Base-by-base conservation (phyloP, 352 stramenopile genomes). In the Pythium angustatum region DNA sequence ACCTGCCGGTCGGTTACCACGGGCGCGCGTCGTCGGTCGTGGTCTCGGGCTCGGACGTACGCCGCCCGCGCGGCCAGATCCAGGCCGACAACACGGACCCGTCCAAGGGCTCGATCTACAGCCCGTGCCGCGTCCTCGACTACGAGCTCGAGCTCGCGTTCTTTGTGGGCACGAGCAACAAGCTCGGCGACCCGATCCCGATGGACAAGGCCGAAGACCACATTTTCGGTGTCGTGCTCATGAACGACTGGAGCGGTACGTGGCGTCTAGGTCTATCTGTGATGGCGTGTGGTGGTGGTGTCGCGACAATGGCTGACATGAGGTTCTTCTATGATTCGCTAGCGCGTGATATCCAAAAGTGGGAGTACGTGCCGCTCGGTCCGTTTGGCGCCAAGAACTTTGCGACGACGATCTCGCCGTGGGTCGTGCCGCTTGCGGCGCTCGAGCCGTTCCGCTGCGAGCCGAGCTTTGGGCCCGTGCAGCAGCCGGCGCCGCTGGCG, bases 361-460 rank as follows among this genome's bases (percentile, higher is more conserved):
- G 93, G 92, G 96, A 99, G 78, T 99, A 99, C 74, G 93, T 99
- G 38, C 97, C 97, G 26, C 81, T 99, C 10, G 96, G 96, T 27
- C 96, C 96, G 7, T 99, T 99, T 71, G 95, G 89, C 43, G 84
- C 92, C 64, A 99, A 99, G 78, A 99, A 99, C 73, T 98, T 98
- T 75, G 92, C 85, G 3, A 98, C 96, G 7, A 98, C 95, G 5
- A 98, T 99, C 68, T 98, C 87, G 45, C 95, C 96, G 31, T 99
- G 96, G 96, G 91, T 99, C 28, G 93, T 99, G 53, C 95, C 96
- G 11, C 78, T 96, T 14, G 95, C 93, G 41, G 97, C 97, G 17
- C 78, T 99, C 15, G 85, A 98, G 73, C 88, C 93, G n/a, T 98
- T 98, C 78, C 78, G 83, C 54, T 91, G 76, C 48, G 76, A 94